Base-by-base conservation (phyloP, 2,329 filamentous ascomycete genomes). In the Pleurostoma richardsiae region DNA sequence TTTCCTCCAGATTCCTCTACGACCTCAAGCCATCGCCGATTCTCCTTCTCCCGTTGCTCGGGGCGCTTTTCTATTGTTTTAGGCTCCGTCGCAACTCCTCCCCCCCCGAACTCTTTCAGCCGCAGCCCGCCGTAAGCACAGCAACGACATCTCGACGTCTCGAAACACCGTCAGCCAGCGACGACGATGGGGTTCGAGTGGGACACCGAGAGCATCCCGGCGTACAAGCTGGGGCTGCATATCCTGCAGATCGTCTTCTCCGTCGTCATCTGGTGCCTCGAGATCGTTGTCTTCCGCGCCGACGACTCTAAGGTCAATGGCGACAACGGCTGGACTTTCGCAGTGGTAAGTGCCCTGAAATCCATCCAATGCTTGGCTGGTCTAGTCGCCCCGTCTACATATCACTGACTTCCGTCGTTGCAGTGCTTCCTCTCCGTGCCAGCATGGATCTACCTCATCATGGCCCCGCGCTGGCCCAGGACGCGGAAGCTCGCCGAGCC, bases 381-480 rank as follows among this genome's bases (percentile, higher is more conserved):
- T 29, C 6, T n/a, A 30, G 26, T 10, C 11, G 11, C 30, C 43
- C 28, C 44, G 19, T 19, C 19, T 19, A 19, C 19, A 2, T 46
- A 44, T 44, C 27, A 31, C n/a, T 41, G 6, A 29, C 43, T 48
- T 42, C 52, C 51, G 33, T 49, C 44, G 39, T 43, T 40, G 30
- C 49, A 86, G 83, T 84, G 79, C 64, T 85, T 86, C 67, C 65
- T 86, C 30, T 76, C 77, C 11, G 69, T 84, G 41, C 81, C 80
- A 0, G 79, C 80, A 40, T 82, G 82, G 70, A 73, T 86, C 50
- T 87, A 80, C 65, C 71, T 85, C 42, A 73, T 79, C 55, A 80
- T 84, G 74, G 77, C 81, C 4, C 82, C 82, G 39, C 74, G 82
- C 45, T 86, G 80, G 61, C 72, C 74, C 42, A 75, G 82, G 52